Evolutionary conservation across 2,329 filamentous ascomycete species (phyloP).

Genomic region (Penicillium sp.): DNA sequence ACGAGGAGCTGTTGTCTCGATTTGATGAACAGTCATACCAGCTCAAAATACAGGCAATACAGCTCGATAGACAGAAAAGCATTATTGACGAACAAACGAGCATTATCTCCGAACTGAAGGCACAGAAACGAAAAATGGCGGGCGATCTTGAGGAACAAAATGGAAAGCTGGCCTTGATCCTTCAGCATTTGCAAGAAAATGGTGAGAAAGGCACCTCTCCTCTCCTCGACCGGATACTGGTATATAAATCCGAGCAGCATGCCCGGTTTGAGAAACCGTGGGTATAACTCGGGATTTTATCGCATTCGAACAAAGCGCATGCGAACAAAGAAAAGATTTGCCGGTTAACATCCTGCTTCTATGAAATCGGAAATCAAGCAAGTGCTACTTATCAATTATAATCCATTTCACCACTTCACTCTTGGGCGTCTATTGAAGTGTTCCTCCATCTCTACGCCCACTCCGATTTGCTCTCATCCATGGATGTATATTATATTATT

Average conservation of each 20-base stretch:
- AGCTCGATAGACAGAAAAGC: neutral
- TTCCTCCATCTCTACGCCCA: neutral
- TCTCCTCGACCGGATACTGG: neutral
- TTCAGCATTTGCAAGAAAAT: neutral
- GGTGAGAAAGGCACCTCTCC: neutral
- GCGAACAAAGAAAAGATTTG: neutral
- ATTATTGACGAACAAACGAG: neutral
- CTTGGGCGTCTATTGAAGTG: neutral
- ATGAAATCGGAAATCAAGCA: neutral
- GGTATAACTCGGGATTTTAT: neutral
- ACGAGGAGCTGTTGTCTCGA: neutral
- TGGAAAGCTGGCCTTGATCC: neutral
- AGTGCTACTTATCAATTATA: neutral
- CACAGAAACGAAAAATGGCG: neutral
- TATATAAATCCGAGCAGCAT: neutral
- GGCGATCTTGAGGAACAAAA: neutral
- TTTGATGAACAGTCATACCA: neutral
- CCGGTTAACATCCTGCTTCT: neutral
- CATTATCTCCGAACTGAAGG: neutral
- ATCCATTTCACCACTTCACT: neutral
- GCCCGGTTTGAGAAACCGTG: neutral
- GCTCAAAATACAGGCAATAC: neutral
- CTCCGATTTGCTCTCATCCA: neutral
- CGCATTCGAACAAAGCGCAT: neutral
- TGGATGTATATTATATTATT: neutral